These are phyloP conservation scores for Apostasia shenzhenica DNA, from an alignment of 106 monocot genomes.

Conservation along the genomic window DNA sequence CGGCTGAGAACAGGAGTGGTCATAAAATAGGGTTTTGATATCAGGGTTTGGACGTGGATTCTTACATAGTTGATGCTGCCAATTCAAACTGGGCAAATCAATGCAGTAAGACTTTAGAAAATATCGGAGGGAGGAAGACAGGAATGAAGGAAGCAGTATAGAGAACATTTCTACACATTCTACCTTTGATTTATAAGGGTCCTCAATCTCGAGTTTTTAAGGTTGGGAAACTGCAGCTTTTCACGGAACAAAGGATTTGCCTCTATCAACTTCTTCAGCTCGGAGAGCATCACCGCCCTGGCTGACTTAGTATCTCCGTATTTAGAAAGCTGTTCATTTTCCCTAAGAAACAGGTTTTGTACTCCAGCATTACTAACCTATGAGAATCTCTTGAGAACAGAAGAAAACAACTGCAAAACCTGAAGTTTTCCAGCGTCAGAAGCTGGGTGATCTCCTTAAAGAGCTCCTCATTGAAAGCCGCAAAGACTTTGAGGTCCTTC, in stretches of 20 bases:
- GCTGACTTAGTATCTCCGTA: conserved; percentile 62
- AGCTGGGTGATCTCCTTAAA: conserved; percentile 58
- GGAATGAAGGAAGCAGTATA: not conserved
- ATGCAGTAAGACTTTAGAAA: not conserved
- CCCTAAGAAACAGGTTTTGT: conserved; percentile 15
- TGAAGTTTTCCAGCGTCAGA: conserved; percentile 38
- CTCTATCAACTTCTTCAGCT: conserved; percentile 56
- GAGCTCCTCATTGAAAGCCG: conserved; percentile 44
- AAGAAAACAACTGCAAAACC: conserved; percentile 8
- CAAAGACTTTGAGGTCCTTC: conserved; percentile 57
- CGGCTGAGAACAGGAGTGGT: conserved; percentile 59
- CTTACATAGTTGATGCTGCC: conserved; percentile 65
- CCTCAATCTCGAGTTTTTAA: conserved; percentile 35
- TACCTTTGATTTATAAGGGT: conserved; percentile 59
- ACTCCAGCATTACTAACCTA: not conserved
- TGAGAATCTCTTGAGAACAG: not conserved
- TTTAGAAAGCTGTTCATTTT: conserved; percentile 57
- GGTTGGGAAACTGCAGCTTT: conserved; percentile 47
- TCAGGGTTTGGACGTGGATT: conserved; percentile 54
- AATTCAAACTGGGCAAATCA: conserved; percentile 41
- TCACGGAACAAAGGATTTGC: conserved; percentile 51
- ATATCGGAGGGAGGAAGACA: not conserved
- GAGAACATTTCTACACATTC: not conserved
- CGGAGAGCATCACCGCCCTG: conserved; percentile 38
- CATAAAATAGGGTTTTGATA: conserved; percentile 57